Evolutionary conservation across 2,329 filamentous ascomycete species (phyloP).

Genomic region (Tolypocladium endophyticum): DNA sequence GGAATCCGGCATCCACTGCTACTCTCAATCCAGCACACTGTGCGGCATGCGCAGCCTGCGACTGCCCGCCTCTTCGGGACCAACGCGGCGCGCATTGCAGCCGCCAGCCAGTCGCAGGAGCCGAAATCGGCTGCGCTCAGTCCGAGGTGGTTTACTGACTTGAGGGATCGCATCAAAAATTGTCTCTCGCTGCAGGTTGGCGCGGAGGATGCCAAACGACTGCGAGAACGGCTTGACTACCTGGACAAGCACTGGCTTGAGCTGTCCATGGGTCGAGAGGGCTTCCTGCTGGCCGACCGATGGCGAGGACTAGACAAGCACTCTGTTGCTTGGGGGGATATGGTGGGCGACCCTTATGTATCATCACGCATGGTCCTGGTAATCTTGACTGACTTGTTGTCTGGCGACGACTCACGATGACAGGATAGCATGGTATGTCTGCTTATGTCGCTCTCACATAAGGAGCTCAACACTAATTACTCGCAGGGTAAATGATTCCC

Average conservation of each 20-base stretch:
- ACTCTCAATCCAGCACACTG: not conserved
- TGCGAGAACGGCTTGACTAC: conserved; percentile 8
- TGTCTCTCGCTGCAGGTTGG: conserved; percentile 1
- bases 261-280: conserved; percentile 62
- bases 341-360: conserved; percentile 42
- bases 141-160: conserved; percentile 16
- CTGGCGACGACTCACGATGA: conserved; percentile 4
- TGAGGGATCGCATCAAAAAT: conserved; percentile 11
- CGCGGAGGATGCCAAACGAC: not conserved
- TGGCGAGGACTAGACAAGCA: conserved; percentile 54
- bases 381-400: conserved; percentile 7
- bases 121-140: conserved; percentile 4
- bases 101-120: not conserved
- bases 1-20: not conserved
- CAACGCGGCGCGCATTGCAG: not conserved
- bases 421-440: conserved; percentile 44
- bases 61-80: not conserved
- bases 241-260: conserved; percentile 52
- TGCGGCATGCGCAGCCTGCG: not conserved
- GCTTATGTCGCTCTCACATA: not conserved
- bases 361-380: not conserved
- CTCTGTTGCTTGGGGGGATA: conserved; percentile 73
- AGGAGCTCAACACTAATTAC: conserved; percentile 2
- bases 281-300: conserved; percentile 53
- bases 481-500: not conserved